phyloP scores from a whole-genome alignment of 108 stramenopile species.

The Skeletonema tropicum region DNA sequence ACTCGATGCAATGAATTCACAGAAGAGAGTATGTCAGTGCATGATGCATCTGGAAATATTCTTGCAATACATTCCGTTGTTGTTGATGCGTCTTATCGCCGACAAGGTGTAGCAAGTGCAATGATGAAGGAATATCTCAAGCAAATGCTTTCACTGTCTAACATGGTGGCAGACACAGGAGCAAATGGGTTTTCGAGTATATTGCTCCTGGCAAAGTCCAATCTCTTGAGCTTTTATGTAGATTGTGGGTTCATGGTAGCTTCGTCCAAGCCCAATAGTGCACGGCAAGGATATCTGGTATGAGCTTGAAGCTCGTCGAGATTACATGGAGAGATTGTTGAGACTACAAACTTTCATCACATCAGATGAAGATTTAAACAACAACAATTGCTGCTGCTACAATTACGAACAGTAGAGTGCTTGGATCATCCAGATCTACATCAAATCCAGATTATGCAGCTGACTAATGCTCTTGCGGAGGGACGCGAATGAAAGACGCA shows the following conservation, averaged over 20 bases:
- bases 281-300: constrained; percentile 87
- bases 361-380: not conserved
- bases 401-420: not conserved
- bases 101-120: constrained; percentile 44
- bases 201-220: constrained; percentile 66
- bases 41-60: constrained; percentile 60
- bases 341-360: constrained; percentile 7
- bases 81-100: constrained; percentile 40
- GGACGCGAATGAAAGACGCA: constrained; percentile 44
- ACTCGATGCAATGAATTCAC: constrained; percentile 65
- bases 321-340: constrained; percentile 8
- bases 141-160: constrained; percentile 14
- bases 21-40: constrained; percentile 74
- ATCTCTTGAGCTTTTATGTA: constrained; percentile 78
- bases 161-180: constrained; percentile 10
- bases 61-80: constrained; percentile 82
- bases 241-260: constrained; percentile 72
- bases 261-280: constrained; percentile 63
- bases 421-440: constrained; percentile 31
- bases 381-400: not conserved
- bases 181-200: constrained; percentile 1
- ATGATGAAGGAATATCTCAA: constrained; percentile 51
- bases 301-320: constrained; percentile 55
- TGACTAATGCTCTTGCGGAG: constrained; percentile 24
- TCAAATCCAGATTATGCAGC: constrained; percentile 44